Conservation (phyloP, 768 basidiomycete genomes). For the Leccinum uliginosum region DNA sequence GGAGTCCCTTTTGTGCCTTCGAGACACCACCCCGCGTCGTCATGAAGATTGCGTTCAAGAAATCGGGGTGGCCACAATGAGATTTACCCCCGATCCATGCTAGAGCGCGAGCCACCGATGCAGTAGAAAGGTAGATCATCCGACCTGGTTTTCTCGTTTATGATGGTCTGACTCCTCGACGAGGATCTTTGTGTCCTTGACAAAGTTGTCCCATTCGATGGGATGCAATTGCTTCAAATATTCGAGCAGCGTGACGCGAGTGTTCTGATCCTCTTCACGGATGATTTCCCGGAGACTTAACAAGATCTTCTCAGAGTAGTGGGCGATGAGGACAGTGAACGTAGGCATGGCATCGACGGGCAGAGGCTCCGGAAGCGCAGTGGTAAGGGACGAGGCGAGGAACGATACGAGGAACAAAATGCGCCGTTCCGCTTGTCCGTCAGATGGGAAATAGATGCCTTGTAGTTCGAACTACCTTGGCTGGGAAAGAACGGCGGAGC, state of each 20-base stretch:
- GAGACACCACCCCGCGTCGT: conserved; percentile 97
- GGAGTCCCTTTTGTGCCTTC: conserved; percentile 97
- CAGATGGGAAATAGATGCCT: conserved; percentile 87
- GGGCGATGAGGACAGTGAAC: conserved; percentile 52
- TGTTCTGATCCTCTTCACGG: conserved; percentile 93
- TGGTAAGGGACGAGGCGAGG: conserved; percentile 97
- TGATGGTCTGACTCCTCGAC: conserved; percentile 75
- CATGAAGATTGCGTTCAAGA: conserved; percentile 98
- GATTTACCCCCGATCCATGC: conserved; percentile 98
- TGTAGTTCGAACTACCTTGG: conserved; percentile 68
- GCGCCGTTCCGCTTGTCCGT: conserved; percentile 94
- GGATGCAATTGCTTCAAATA: conserved; percentile 99
- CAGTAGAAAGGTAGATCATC: conserved; percentile 99
- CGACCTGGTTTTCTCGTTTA: conserved; percentile 78
- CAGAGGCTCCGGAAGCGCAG: conserved; percentile 37
- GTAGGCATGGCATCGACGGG: conserved; percentile 18
- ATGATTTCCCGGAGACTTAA: conserved; percentile 97
- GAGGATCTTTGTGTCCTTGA: conserved; percentile 98
- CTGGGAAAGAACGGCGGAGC: conserved; percentile 98
- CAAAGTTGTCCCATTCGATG: conserved; percentile 98
- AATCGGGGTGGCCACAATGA: conserved; percentile 99
- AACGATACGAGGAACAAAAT: too few relatives aligned
- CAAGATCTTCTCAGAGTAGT: conserved; percentile 98
- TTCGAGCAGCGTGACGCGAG: conserved; percentile 94
- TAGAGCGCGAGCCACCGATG: conserved; percentile 87